Evolutionary conservation across 768 basidiomycete genomes (phyloP), one percentile per base, ranked within the genome.

Genomic region (Mycena amicta): DNA sequence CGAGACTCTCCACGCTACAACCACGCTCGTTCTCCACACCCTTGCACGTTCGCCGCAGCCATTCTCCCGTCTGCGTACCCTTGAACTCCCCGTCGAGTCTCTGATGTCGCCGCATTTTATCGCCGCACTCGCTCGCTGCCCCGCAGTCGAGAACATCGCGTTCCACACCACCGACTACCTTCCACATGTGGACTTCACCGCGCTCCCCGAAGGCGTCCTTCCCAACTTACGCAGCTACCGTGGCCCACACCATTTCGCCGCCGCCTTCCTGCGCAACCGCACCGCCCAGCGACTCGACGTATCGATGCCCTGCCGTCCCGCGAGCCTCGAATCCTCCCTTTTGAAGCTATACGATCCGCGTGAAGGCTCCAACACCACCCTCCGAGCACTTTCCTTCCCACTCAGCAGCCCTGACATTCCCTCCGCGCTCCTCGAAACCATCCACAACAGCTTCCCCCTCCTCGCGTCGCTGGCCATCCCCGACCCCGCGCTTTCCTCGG

Each of bases 1-100:
- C 28, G 68, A 71, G 3, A 55, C 59, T 39, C 68, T 71, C 15
- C 61, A 66, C n/a, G 70, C 72, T 55, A 75, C 74, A 2, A 70
- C 71, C 22, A 49, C 53, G 11, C 66, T 62, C 22, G 63, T 75
- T 4, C 70, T 72, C 45, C 61, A 66, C 16, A 37, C 55, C 29
- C 62, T 73, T 15, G 52, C 57, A 1, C 30, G 59, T 2, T 57
- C 56, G 1, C 61, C 66, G 53, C 49, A 56, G 15, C 50, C 50
- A 1, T 64, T 66, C 4, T 56, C 55, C 18, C 60, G 52, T 20
- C 66, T 72, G 18, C 59, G 60, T 4, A 53, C 60, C 0, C 62
- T 72, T 22, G 51, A 55, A 23, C 53, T 69, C 27, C 74, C 72
- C 0, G 70, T 70, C 47, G 52, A 63, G 5, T 66, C 68, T 26